phyloP scores from a whole-genome alignment of 805 yeast species.

The Kazachstania bromeliacearum region DNA sequence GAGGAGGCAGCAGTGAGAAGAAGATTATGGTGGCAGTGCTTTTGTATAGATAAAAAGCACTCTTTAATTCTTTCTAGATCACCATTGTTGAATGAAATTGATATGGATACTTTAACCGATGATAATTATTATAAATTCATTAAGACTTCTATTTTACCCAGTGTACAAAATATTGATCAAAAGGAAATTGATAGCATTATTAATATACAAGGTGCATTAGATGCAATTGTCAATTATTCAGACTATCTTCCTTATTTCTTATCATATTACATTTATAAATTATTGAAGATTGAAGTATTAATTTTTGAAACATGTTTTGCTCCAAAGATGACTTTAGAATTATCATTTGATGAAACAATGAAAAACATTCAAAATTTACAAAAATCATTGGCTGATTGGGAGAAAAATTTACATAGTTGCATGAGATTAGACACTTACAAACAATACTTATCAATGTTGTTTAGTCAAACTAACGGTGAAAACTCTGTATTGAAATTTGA shows the following conservation, averaged over 20 bases:
- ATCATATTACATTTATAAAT: slow-evolving; percentile 15
- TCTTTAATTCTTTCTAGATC: slow-evolving; percentile 18
- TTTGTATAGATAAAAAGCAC: slow-evolving; percentile 14
- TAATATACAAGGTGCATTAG: slow-evolving; percentile 12
- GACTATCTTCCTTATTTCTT: slow-evolving; percentile 16
- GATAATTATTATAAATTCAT: slow-evolving; percentile 14
- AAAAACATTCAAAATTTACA: slow-evolving; percentile 12
- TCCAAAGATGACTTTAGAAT: slow-evolving; percentile 10
- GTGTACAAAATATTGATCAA: slow-evolving; percentile 4
- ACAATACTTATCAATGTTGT: slow-evolving; percentile 15
- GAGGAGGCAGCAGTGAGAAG: slow-evolving; percentile 34
- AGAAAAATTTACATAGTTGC: slow-evolving; percentile 14
- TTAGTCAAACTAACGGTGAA: slow-evolving; percentile 11
- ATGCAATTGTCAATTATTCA: slow-evolving; percentile 10
- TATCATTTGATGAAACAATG: slow-evolving; percentile 18
- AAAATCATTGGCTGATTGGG: slow-evolving; percentile 18
- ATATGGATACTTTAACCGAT: slow-evolving; percentile 19
- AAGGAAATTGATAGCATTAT: slow-evolving; percentile 9
- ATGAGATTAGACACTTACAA: slow-evolving; percentile 16
- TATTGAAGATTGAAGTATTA: slow-evolving; percentile 13
- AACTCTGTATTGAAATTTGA: slow-evolving; percentile 15
- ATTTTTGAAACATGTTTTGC: slow-evolving; percentile 16
- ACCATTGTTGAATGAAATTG: slow-evolving; percentile 15
- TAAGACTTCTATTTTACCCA: slow-evolving; percentile 8
- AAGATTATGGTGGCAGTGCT: slow-evolving; percentile 41